Evolutionary conservation across 2,329 filamentous ascomycete genomes (phyloP).

Genomic region (Teratosphaeria zuluensis): DNA sequence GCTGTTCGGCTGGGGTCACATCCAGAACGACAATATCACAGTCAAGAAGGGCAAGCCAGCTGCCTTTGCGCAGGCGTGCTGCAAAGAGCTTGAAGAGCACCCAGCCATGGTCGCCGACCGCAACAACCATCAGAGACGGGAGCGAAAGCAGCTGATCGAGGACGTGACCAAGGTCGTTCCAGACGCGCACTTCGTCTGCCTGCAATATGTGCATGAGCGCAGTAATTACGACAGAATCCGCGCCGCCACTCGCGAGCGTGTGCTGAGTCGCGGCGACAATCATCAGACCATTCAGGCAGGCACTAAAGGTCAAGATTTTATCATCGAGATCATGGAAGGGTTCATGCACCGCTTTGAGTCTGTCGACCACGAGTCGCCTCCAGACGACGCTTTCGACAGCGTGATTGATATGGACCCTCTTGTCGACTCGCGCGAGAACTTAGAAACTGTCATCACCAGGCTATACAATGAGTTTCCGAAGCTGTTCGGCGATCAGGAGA

Average conservation of each 20-base stretch:
- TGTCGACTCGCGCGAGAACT: slow-evolving; percentile 68
- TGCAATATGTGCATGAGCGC: slow-evolving; percentile 76
- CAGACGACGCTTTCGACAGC: slow-evolving; percentile 73
- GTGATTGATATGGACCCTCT: slow-evolving; percentile 77
- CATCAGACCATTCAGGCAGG: slow-evolving; percentile 92
- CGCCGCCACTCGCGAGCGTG: slow-evolving; percentile 64
- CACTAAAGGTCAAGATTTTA: slow-evolving; percentile 62
- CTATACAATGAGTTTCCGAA: slow-evolving; percentile 71
- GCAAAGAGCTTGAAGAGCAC: slow-evolving; percentile 52
- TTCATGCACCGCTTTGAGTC: slow-evolving; percentile 82
- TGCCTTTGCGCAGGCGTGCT: slow-evolving; percentile 63
- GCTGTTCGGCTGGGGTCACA: slow-evolving; percentile 82
- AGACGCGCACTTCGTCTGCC: slow-evolving; percentile 64
- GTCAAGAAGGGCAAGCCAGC: slow-evolving; percentile 64
- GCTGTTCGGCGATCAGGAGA: slow-evolving; percentile 49
- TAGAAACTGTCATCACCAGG: slow-evolving; percentile 65
- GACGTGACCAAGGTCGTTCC: slow-evolving; percentile 58
- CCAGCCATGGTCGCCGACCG: slow-evolving; percentile 80
- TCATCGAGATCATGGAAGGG: slow-evolving; percentile 86
- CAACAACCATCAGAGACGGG: slow-evolving; percentile 84
- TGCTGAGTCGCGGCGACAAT: slow-evolving; percentile 81
- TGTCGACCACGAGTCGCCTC: slow-evolving; percentile 53
- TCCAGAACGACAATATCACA: slow-evolving; percentile 94
- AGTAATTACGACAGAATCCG: slow-evolving; percentile 61
- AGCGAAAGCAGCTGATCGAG: slow-evolving; percentile 76